A percentile compares a stretch with the other conserved stretches of the same genome.
These are phyloP conservation scores for Tylopilus vinaceipallidus DNA, from an alignment of 768 basidiomycete species.

Conservation along the genomic window DNA sequence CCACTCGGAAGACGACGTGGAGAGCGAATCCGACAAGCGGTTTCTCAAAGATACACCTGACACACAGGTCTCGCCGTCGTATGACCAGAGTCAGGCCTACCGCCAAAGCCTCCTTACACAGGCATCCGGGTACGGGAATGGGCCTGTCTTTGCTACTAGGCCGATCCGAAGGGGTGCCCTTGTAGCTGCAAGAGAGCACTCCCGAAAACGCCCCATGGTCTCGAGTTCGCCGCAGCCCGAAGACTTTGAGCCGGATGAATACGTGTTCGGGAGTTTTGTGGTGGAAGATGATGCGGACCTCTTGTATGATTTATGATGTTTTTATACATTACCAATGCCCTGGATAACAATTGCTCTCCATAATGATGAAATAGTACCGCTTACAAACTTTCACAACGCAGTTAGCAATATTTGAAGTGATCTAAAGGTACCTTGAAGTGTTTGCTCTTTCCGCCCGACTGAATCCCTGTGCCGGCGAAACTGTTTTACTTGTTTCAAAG, in stretches of 20 bases:
- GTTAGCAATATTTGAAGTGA: too few relatives aligned
- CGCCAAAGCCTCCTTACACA: slow-evolving; percentile 74
- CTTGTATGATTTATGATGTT: slow-evolving; percentile 35
- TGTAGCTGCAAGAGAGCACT: slow-evolving; percentile 31
- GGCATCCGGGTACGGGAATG: slow-evolving; percentile 36
- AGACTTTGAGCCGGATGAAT: slow-evolving; percentile 57
- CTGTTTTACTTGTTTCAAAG: too few relatives aligned
- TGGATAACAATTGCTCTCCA: neutral
- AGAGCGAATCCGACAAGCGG: slow-evolving; percentile 63
- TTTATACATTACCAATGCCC: slow-evolving; percentile 6
- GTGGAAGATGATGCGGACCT: slow-evolving; percentile 77
- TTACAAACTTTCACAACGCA: too few relatives aligned
- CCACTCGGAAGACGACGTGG: slow-evolving; percentile 48
- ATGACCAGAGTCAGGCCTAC: slow-evolving; percentile 71
- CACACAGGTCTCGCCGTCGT: slow-evolving; percentile 69
- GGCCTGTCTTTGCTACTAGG: slow-evolving; percentile 53
- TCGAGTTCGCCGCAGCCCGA: slow-evolving; percentile 64
- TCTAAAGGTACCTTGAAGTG: too few relatives aligned
- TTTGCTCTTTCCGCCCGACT: too few relatives aligned
- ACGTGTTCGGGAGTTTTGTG: slow-evolving; percentile 75
- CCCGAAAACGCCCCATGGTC: slow-evolving; percentile 30
- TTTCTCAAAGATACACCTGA: slow-evolving; percentile 64
- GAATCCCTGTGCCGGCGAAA: too few relatives aligned
- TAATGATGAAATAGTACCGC: too few relatives aligned
- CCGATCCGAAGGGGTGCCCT: slow-evolving; percentile 48